phyloP scores from a whole-genome alignment of 2,329 filamentous ascomycete genomes.

The Annulohypoxylon truncatum region DNA sequence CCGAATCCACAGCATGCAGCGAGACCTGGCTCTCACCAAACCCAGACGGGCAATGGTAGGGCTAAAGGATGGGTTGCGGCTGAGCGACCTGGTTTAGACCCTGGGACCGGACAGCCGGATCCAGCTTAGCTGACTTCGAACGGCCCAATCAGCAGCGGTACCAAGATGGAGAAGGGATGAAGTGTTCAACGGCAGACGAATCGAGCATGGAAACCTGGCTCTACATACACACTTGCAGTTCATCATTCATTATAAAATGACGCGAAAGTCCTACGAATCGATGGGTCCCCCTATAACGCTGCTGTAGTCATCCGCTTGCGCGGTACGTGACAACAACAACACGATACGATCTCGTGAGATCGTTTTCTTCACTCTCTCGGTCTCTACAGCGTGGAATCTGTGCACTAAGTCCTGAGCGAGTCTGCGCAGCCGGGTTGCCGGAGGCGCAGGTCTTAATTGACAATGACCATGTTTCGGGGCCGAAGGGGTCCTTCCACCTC shows the following conservation, averaged over 20 bases:
- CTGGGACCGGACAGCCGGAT: constrained; percentile 22
- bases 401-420: not conserved
- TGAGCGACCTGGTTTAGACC: constrained; percentile 27
- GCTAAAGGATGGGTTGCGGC: constrained; percentile 33
- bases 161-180: constrained; percentile 28
- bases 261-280: constrained; percentile 3
- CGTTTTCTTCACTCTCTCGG: not conserved
- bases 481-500: not conserved
- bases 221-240: constrained; percentile 13
- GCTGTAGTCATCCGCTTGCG: constrained; percentile 4
- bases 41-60: constrained; percentile 26
- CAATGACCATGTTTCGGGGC: constrained; percentile 10
- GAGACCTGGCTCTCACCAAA: constrained; percentile 21
- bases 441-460: constrained; percentile 9
- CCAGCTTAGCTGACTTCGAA: constrained; percentile 14
- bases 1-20: constrained; percentile 26
- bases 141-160: constrained; percentile 16
- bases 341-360: constrained; percentile 14
- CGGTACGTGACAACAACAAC: constrained; percentile 15
- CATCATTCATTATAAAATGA: constrained; percentile 13
- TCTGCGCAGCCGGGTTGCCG: not conserved
- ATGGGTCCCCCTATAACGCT: not conserved
- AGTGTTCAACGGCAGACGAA: constrained; percentile 32
- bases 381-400: not conserved
- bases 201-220: constrained; percentile 24